Conservation (phyloP, 305 asterid species). For the Fraxinus angustifolia region DNA sequence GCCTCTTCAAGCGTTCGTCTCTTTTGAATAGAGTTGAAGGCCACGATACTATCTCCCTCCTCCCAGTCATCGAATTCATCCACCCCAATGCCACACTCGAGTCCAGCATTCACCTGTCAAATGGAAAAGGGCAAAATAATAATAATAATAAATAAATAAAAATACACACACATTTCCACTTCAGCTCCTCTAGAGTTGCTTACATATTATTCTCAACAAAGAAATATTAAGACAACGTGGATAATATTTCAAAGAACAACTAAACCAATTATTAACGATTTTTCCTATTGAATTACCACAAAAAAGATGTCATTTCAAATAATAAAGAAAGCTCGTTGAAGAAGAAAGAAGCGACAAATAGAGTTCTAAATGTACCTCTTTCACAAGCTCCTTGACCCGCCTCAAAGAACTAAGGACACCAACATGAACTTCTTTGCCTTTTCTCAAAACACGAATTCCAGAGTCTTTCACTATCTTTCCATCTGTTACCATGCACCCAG, state of each 20-base stretch:
- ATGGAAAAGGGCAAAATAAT: not conserved
- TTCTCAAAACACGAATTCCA: slow-evolving; percentile 79
- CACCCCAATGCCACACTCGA: slow-evolving; percentile 87
- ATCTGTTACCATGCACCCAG: slow-evolving; percentile 95
- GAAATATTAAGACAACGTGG: not conserved
- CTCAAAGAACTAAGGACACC: slow-evolving; percentile 75
- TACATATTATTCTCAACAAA: not conserved
- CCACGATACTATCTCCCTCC: slow-evolving; percentile 74
- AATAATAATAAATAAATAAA: no score
- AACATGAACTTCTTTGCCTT: slow-evolving; percentile 69
- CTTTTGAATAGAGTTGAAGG: slow-evolving; percentile 74
- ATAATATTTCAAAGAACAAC: not conserved
- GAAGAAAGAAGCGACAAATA: slow-evolving; percentile 6
- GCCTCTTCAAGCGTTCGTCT: slow-evolving; percentile 97
- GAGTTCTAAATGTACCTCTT: slow-evolving; percentile 60
- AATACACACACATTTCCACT: not conserved
- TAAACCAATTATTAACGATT: not conserved
- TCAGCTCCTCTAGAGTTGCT: not conserved
- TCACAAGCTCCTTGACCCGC: slow-evolving; percentile 88
- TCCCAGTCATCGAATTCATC: slow-evolving; percentile 75
- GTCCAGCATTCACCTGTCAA: slow-evolving; percentile 84
- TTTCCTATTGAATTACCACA: not conserved
- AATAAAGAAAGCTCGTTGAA: slow-evolving; percentile 3
- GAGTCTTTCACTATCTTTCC: slow-evolving; percentile 84
- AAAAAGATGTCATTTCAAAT: not conserved